These are phyloP conservation scores for Euphorbia tirucalli DNA, from an alignment of 345 rosid genomes.

Conservation along the genomic window DNA sequence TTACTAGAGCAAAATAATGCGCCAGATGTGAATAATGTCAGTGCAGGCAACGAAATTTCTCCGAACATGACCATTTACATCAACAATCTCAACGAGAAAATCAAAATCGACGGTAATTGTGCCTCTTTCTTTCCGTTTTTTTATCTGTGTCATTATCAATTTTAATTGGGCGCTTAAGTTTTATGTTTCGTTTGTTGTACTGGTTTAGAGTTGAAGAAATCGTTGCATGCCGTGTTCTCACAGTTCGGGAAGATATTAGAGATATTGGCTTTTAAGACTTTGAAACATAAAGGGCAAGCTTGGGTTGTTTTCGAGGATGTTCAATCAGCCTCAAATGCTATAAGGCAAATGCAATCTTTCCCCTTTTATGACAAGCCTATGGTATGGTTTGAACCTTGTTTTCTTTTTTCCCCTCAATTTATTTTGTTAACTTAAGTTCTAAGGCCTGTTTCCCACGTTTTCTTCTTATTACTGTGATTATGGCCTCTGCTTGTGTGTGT, in stretches of 20 bases:
- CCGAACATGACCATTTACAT: conserved; percentile 82
- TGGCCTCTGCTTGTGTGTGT: no score
- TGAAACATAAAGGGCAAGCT: conserved; percentile 99
- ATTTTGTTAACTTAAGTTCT: no score
- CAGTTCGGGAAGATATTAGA: conserved; percentile 94
- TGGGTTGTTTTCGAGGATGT: conserved; percentile 90
- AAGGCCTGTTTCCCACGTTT: no score
- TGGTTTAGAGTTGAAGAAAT: conserved; percentile 75
- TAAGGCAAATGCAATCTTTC: conserved; percentile 84
- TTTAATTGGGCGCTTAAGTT: neutral
- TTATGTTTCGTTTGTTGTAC: conserved; percentile 9
- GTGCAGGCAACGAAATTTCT: conserved; percentile 46
- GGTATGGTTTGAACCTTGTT: conserved; percentile 54
- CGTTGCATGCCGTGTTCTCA: conserved; percentile 82
- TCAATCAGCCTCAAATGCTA: conserved; percentile 66
- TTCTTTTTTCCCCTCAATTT: no score
- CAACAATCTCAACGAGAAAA: conserved; percentile 97
- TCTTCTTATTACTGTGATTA: no score
- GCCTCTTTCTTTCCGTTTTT: neutral
- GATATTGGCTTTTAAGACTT: conserved; percentile 84
- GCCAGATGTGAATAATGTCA: conserved; percentile 16
- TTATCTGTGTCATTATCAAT: neutral
- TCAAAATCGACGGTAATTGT: conserved; percentile 71
- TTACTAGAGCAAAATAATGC: conserved; percentile 18
- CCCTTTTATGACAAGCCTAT: conserved; percentile 92